phyloP scores from a whole-genome alignment of 2,329 filamentous ascomycete genomes.

The Verticillium dahliae region DNA sequence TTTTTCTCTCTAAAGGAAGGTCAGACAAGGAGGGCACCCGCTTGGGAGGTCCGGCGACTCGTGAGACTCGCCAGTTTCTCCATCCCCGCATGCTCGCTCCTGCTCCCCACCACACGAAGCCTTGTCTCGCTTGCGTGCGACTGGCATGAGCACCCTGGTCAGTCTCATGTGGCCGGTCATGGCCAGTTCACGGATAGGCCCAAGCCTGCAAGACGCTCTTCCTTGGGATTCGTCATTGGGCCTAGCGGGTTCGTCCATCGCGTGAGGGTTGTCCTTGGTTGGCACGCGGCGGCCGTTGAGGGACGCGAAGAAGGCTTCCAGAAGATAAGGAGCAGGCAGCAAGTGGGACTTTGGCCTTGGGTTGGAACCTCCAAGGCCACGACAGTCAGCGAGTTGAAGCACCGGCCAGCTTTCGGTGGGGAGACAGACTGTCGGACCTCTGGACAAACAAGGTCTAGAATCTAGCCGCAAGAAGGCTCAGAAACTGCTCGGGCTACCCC shows the following conservation, averaged over 20 bases:
- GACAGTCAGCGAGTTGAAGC: neutral
- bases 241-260: neutral
- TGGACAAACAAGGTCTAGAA: neutral
- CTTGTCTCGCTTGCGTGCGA: neutral
- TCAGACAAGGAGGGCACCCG: neutral
- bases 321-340: neutral
- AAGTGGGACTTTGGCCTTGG: neutral
- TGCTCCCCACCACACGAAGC: neutral
- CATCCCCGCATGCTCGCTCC: constrained; percentile 1
- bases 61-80: neutral
- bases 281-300: neutral
- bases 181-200: neutral
- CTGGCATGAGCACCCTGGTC: neutral
- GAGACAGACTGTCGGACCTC: too few relatives aligned
- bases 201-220: neutral
- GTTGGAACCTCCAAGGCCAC: neutral
- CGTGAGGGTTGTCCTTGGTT: neutral
- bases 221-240: neutral
- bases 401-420: too few relatives aligned
- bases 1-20: constrained; percentile 2
- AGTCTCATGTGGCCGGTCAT: neutral
- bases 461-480: too few relatives aligned
- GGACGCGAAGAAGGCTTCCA: neutral
- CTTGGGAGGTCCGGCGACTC: neutral
- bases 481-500: too few relatives aligned